These are phyloP conservation scores for Mycena epipterygia DNA, from an alignment of 768 basidiomycete genomes.

Conservation along the genomic window DNA sequence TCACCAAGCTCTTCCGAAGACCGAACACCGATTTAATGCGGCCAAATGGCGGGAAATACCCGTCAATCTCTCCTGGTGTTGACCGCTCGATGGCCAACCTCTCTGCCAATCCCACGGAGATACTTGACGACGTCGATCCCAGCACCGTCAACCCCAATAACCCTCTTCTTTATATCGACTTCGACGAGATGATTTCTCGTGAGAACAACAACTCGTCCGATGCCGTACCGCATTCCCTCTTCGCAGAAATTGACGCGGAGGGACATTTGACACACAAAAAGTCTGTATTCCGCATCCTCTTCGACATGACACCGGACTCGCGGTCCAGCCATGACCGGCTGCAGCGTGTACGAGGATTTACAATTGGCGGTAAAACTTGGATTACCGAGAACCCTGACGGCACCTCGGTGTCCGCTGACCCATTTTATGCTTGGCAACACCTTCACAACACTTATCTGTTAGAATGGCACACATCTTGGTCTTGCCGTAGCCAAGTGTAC, in stretches of 20 bases:
- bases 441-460: background rate
- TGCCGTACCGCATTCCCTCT: background rate
- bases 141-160: background rate
- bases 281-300: conserved; percentile 24
- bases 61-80: conserved; percentile 40
- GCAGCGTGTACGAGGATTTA: conserved; percentile 35
- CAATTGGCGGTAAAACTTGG: conserved; percentile 31
- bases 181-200: conserved; percentile 3
- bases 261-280: conserved; percentile 32
- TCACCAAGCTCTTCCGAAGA: conserved; percentile 12
- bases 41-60: conserved; percentile 44
- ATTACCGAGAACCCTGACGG: conserved; percentile 3
- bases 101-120: background rate
- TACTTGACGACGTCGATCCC: background rate
- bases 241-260: background rate
- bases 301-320: conserved; percentile 32
- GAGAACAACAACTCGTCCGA: background rate
- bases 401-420: background rate
- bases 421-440: background rate
- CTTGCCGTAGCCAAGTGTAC: background rate
- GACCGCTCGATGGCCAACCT: conserved; percentile 36
- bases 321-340: conserved; percentile 38
- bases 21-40: conserved; percentile 39
- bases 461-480: background rate
- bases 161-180: background rate